These are phyloP conservation scores for Saccharata proteae DNA, from an alignment of 2,329 filamentous ascomycete species.

Conservation along the genomic window DNA sequence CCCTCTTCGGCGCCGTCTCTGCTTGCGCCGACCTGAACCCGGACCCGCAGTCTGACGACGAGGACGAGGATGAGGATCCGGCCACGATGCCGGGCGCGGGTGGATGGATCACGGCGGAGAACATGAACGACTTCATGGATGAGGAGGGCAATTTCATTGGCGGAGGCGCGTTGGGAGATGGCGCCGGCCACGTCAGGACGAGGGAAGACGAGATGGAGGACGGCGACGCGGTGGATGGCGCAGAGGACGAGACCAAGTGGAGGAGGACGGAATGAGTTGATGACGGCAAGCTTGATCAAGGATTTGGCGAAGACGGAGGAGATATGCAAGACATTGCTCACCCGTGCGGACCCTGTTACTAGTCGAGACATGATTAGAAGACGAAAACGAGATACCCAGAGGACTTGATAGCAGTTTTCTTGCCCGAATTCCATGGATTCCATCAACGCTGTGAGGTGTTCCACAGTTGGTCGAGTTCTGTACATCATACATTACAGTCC, in stretches of 20 bases:
- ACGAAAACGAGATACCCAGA: too few species aligned
- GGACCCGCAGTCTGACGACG: conserved; percentile 50
- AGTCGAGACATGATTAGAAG: too few species aligned
- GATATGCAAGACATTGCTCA: too few species aligned
- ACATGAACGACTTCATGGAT: conserved; percentile 59
- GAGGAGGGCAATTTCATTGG: conserved; percentile 27
- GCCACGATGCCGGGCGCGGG: conserved; percentile 49
- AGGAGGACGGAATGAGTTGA: conserved; percentile 21
- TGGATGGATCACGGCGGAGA: conserved; percentile 86
- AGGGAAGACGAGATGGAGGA: conserved; percentile 17
- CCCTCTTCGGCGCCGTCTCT: conserved; percentile 58
- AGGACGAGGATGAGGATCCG: conserved; percentile 32
- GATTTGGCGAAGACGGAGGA: too few species aligned
- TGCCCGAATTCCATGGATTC: too few species aligned
- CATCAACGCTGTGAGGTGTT: too few species aligned
- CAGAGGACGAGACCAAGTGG: conserved; percentile 21
- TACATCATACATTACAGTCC: too few species aligned
- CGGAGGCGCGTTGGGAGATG: conserved; percentile 20
- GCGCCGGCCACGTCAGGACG: conserved; percentile 24
- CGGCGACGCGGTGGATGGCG: background rate
- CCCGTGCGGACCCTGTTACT: too few species aligned
- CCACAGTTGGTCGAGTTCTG: too few species aligned
- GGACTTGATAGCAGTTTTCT: too few species aligned
- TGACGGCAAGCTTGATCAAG: too few species aligned
- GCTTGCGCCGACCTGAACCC: conserved; percentile 67